Conservation (phyloP, 1,284 basidiomycete species). For the Coniferiporia sulphurascens region DNA sequence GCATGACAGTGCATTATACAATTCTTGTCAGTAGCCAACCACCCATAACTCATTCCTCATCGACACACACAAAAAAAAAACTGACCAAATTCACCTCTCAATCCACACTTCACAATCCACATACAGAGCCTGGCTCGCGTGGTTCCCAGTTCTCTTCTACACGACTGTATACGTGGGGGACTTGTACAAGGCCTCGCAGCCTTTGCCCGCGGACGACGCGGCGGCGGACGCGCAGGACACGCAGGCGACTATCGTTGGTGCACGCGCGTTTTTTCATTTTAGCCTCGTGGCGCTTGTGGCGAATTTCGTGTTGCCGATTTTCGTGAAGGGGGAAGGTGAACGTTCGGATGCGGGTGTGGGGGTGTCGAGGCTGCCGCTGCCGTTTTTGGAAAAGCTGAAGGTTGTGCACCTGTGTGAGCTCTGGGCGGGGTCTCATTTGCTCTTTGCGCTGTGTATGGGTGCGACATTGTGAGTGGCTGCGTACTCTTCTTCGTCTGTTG, state of each 20-base stretch:
- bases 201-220: slow-evolving; percentile 31
- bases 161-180: slow-evolving; percentile 84
- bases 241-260: slow-evolving; percentile 78
- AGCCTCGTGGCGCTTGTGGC: slow-evolving; percentile 65
- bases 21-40: slow-evolving; percentile 67
- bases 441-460: slow-evolving; percentile 67
- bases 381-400: slow-evolving; percentile 26
- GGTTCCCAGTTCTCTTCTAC: slow-evolving; percentile 91
- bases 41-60: slow-evolving; percentile 7
- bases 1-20: slow-evolving; percentile 65
- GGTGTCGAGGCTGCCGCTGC: slow-evolving; percentile 24
- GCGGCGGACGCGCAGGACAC: slow-evolving; percentile 39
- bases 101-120: too few relatives aligned
- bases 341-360: slow-evolving; percentile 18
- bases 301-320: slow-evolving; percentile 70
- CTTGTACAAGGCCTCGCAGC: slow-evolving; percentile 60
- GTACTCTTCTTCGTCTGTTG: neutral
- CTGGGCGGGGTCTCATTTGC: slow-evolving; percentile 74
- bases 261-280: slow-evolving; percentile 77
- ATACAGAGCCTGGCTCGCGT: slow-evolving; percentile 70
- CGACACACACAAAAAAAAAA: too few relatives aligned
- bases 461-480: slow-evolving; percentile 61
- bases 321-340: slow-evolving; percentile 40
- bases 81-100: too few relatives aligned
- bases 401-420: slow-evolving; percentile 58